phyloP scores from a whole-genome alignment of 768 basidiomycete species.

The Mycena rosella region DNA sequence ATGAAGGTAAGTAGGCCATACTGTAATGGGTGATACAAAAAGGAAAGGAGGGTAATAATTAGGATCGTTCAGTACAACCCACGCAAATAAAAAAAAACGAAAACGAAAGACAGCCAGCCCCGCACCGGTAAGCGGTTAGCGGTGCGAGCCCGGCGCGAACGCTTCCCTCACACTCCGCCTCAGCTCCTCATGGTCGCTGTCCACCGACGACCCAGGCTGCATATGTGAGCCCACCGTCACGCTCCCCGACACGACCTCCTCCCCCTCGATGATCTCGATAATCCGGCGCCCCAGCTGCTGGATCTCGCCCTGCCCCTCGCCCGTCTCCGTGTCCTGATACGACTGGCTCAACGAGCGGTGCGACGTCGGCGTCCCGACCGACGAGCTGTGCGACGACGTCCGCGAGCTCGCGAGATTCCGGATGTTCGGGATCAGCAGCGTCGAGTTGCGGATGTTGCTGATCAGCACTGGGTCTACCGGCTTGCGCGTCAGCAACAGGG shows the following conservation, averaged over 20 bases:
- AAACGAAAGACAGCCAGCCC: background rate
- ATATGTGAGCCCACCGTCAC: constrained; percentile 70
- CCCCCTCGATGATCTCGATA: constrained; percentile 87
- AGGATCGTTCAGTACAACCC: constrained; percentile 32
- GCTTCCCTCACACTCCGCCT: constrained; percentile 87
- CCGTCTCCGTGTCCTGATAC: constrained; percentile 86
- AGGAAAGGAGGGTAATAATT: constrained; percentile 30
- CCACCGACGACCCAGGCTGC: constrained; percentile 77
- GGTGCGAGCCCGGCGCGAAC: constrained; percentile 75
- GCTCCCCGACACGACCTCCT: constrained; percentile 71
- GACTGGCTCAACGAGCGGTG: constrained; percentile 78
- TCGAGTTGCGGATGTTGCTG: constrained; percentile 90
- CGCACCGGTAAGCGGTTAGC: constrained; percentile 44
- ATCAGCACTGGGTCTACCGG: constrained; percentile 85
- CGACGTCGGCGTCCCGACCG: constrained; percentile 79
- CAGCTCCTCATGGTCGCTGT: constrained; percentile 84
- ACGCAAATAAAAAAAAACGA: constrained; percentile 27
- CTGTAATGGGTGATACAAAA: constrained; percentile 39
- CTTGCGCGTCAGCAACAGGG: constrained; percentile 4
- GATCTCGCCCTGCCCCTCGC: constrained; percentile 93
- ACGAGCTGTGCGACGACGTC: constrained; percentile 77
- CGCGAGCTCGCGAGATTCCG: constrained; percentile 83
- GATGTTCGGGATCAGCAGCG: constrained; percentile 86
- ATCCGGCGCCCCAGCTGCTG: constrained; percentile 87
- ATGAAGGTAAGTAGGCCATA: constrained; percentile 32